Evolutionary conservation across 768 basidiomycete genomes (phyloP).

Genomic region (Hydnum rufescens): DNA sequence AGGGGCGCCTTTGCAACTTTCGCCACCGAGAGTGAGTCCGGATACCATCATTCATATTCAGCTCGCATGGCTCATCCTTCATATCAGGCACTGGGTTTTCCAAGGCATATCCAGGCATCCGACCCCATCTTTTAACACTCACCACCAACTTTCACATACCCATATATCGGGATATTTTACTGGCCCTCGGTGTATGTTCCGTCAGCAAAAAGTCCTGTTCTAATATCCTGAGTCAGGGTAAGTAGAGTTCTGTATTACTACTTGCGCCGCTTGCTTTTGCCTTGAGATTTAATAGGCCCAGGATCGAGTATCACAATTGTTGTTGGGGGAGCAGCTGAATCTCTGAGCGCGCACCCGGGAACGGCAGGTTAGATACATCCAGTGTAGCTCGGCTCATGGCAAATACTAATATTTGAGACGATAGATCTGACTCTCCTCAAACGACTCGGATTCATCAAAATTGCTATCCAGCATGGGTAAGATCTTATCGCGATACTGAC

Average conservation of each 20-base stretch:
- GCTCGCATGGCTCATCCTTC: neutral
- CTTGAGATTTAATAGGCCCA: constrained; percentile 19
- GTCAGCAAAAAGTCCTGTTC: constrained; percentile 82
- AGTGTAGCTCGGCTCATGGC: too few species aligned
- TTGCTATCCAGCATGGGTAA: constrained; percentile 77
- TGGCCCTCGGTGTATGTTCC: constrained; percentile 76
- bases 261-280: neutral
- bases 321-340: constrained; percentile 91
- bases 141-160: constrained; percentile 81
- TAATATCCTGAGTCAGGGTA: constrained; percentile 58
- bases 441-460: constrained; percentile 82
- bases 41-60: constrained; percentile 2
- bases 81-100: constrained; percentile 74
- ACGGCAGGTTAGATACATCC: constrained; percentile 37
- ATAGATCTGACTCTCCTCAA: constrained; percentile 24
- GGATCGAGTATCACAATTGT: constrained; percentile 72
- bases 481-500: constrained; percentile 10
- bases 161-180: constrained; percentile 79
- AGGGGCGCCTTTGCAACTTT: constrained; percentile 96
- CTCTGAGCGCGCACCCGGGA: constrained; percentile 84
- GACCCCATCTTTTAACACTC: constrained; percentile 81
- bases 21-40: constrained; percentile 58
- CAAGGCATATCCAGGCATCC: constrained; percentile 70
- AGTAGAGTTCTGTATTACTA: constrained; percentile 20
- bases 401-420: neutral